Evolutionary conservation across 2,329 filamentous ascomycete species (phyloP).

Genomic region (Arthrobotrys pseudoclavata): DNA sequence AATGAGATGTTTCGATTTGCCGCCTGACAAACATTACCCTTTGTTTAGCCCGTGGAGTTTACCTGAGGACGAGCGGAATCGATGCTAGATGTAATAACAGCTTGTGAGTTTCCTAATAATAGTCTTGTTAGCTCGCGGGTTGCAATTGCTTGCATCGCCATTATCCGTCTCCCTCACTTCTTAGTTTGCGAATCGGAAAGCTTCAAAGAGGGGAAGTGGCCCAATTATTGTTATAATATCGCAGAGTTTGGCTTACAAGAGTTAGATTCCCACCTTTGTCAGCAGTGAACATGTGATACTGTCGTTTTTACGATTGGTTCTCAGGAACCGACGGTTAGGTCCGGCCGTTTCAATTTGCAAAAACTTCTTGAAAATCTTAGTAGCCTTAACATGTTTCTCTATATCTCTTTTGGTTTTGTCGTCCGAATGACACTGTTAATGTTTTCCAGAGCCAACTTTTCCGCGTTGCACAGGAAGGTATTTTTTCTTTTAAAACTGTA

Average conservation of each 20-base stretch:
- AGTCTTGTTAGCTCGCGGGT: neutral
- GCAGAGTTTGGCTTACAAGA: neutral
- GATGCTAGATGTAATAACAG: constrained; percentile 10
- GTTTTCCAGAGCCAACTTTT: neutral
- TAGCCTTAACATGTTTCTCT: constrained; percentile 12
- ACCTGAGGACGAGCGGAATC: neutral
- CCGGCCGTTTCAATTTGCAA: constrained; percentile 49
- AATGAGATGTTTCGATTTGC: constrained; percentile 36
- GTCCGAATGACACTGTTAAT: constrained; percentile 31
- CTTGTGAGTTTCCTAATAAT: constrained; percentile 25
- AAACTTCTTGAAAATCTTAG: constrained; percentile 20
- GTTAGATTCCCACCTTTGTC: constrained; percentile 32
- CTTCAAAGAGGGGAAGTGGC: constrained; percentile 14
- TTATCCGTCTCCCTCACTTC: constrained; percentile 34
- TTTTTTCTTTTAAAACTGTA: neutral
- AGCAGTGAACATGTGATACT: constrained; percentile 42
- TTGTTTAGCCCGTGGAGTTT: constrained; percentile 24
- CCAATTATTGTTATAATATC: constrained; percentile 17
- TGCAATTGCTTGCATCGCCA: constrained; percentile 32
- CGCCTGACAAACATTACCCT: constrained; percentile 42
- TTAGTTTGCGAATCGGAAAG: constrained; percentile 33
- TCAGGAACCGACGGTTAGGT: constrained; percentile 51
- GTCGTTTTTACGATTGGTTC: constrained; percentile 39
- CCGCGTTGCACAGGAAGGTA: neutral
- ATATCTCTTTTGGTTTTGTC: constrained; percentile 10